Percentiles rank a stretch among this genome's conserved stretches.
Conservation (phyloP, 371 early-diverging fungal genomes). For the Syncephalastrum contaminatum region DNA sequence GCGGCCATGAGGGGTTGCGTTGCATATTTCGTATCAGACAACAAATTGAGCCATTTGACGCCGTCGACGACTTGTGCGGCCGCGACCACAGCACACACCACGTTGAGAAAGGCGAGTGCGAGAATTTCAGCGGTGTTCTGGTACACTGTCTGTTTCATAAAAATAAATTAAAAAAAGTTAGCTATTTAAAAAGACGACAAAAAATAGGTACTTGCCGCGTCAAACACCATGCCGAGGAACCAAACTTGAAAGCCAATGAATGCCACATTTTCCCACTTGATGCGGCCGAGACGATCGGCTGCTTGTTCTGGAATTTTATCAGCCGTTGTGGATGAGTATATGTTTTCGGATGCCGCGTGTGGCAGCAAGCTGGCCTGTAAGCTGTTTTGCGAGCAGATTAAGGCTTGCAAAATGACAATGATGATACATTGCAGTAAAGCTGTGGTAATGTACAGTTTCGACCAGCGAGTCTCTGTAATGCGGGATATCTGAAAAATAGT, state of each 20-base stretch:
- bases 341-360: conserved; percentile 9
- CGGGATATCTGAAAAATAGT: conserved; percentile 23
- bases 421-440: conserved; percentile 33
- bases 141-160: conserved; percentile 32
- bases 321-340: conserved; percentile 9
- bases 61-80: conserved; percentile 49
- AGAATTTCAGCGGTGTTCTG: conserved; percentile 46
- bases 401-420: conserved; percentile 26
- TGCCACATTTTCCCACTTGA: conserved; percentile 45
- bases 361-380: conserved; percentile 23
- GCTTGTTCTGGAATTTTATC: conserved; percentile 22
- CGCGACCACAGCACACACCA: conserved; percentile 42
- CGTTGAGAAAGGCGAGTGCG: conserved; percentile 42
- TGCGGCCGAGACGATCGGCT: conserved; percentile 31
- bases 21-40: conserved; percentile 18
- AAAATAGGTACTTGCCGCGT: conserved; percentile 38
- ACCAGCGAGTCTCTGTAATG: conserved; percentile 41
- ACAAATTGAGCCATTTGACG: conserved; percentile 33
- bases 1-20: conserved; percentile 28
- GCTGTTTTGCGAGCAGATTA: conserved; percentile 33
- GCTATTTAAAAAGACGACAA: conserved; percentile 1
- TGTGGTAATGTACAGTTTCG: conserved; percentile 33
- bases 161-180: neutral
- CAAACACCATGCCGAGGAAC: conserved; percentile 44
- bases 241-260: conserved; percentile 41